Evolutionary conservation across 495 filamentous ascomycete genomes (phyloP), one percentile per base, ranked within the genome.

Genomic region (Neurospora tetrasperma): DNA sequence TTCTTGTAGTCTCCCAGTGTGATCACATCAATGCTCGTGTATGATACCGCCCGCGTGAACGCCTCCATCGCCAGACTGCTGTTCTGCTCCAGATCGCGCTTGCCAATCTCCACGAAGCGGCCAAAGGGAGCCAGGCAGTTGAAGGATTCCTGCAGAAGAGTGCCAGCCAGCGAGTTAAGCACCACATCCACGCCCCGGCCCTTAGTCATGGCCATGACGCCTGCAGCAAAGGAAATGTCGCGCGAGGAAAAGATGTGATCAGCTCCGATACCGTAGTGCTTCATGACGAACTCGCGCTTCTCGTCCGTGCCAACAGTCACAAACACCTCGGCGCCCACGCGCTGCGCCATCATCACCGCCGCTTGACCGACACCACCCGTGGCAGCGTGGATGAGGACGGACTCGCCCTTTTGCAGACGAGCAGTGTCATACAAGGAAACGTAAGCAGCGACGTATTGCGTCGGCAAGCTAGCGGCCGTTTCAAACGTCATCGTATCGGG

Each of bases 371-470:
- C 83, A 38, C 84, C 86, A 31, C 87, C 87, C 1, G 86, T 81
- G 5, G 84, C 90, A 2, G 82, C 80, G 71, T 91, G 88, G 38
- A 92, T 88, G n/a, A 92, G 80, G 0, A 90, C 83, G 0, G 75
- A 82, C 71, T 91, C 90, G 73, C 46, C 89, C 80, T 80, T 78
- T 42, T 80, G 71, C 0, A 86, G 73, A 4, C 79, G 69, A 0
- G 79, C 85, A 5, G 79, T 76, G 18, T 84, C 74, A 71, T 82
- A 72, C 4, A 87, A 66, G 0, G 84, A 81, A 69, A 90, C 84
- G 48, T 86, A 86, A 0, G 88, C 89, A 0, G 89, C 88, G 20
- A 78, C 78, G 74, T 82, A 90, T 2, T 85, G 85, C 0, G 87
- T 79, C 0, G 88, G 88, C 0, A 90, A 71, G 1, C 86, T 83